These are phyloP conservation scores for Achaetomium macrosporum DNA, from an alignment of 2,329 filamentous ascomycete genomes.

Conservation along the genomic window DNA sequence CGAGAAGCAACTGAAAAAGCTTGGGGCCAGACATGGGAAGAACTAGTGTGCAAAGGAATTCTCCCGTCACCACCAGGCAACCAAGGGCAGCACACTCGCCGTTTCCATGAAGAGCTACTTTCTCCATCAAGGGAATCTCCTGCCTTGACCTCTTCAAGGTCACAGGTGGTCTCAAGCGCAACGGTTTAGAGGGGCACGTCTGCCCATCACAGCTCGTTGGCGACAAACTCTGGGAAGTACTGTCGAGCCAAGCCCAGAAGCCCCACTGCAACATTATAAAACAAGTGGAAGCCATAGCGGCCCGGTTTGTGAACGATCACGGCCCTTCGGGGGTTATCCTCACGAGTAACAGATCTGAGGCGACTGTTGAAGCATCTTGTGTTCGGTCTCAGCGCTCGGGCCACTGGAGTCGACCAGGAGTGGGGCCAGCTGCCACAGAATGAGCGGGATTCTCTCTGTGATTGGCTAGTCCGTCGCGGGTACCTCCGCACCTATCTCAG, in stretches of 20 bases:
- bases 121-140: too few relatives aligned
- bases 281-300: background rate
- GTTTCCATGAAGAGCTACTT: too few relatives aligned
- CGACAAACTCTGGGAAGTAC: background rate
- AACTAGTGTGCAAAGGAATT: background rate
- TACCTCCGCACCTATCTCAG: background rate
- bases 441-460: background rate
- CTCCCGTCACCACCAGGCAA: background rate
- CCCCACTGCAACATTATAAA: constrained; percentile 4
- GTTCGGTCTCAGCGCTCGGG: constrained; percentile 13
- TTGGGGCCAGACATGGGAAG: background rate
- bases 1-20: background rate
- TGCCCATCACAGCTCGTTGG: too few relatives aligned
- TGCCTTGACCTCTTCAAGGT: too few relatives aligned
- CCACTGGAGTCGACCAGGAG: background rate
- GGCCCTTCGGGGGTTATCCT: background rate
- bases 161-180: too few relatives aligned
- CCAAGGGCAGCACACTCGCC: too few relatives aligned
- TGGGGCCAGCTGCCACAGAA: background rate
- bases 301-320: background rate
- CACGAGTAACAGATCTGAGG: constrained; percentile 11
- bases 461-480: background rate
- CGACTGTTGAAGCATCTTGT: constrained; percentile 14
- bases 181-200: too few relatives aligned
- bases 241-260: background rate